These are phyloP conservation scores for Fusarium xyrophilum DNA, from an alignment of 2,329 filamentous ascomycete species.

Conservation along the genomic window DNA sequence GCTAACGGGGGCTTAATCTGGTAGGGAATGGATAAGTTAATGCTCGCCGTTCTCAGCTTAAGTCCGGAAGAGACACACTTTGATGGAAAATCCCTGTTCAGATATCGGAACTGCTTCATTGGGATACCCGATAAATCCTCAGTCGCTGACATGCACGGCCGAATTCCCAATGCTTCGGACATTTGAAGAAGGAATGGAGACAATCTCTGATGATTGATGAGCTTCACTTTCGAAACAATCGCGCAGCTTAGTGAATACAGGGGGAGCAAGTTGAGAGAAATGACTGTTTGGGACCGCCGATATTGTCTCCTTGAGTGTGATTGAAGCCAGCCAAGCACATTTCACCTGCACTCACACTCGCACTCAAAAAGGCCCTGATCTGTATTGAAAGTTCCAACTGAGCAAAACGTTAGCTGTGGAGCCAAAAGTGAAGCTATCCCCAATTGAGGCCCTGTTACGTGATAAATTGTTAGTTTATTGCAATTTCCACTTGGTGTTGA, in stretches of 20 bases:
- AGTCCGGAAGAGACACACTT: conserved; percentile 31
- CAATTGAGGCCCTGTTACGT: too few species aligned
- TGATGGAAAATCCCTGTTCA: conserved; percentile 37
- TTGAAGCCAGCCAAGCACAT: neutral
- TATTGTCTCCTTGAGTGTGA: neutral
- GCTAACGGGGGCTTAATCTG: conserved; percentile 26
- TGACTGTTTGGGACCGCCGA: neutral
- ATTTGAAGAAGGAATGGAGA: neutral
- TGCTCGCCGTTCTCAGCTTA: conserved; percentile 35
- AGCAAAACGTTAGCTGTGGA: too few species aligned
- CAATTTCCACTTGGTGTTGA: too few species aligned
- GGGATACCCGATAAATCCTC: conserved; percentile 34
- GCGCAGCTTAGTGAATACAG: neutral
- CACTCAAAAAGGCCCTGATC: too few species aligned
- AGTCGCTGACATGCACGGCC: conserved; percentile 28
- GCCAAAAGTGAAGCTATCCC: too few species aligned
- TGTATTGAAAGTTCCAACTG: too few species aligned
- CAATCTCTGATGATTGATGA: neutral
- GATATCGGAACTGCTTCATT: conserved; percentile 40
- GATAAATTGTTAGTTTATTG: too few species aligned
- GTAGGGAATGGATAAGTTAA: conserved; percentile 29
- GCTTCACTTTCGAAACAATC: conserved; percentile 14
- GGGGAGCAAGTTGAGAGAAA: neutral
- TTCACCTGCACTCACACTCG: neutral
- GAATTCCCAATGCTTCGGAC: conserved; percentile 14